A percentile compares a stretch with the other conserved stretches of the same genome.
Evolutionary conservation across 768 basidiomycete species (phyloP).

Genomic region (Boletus tomentosulus): DNA sequence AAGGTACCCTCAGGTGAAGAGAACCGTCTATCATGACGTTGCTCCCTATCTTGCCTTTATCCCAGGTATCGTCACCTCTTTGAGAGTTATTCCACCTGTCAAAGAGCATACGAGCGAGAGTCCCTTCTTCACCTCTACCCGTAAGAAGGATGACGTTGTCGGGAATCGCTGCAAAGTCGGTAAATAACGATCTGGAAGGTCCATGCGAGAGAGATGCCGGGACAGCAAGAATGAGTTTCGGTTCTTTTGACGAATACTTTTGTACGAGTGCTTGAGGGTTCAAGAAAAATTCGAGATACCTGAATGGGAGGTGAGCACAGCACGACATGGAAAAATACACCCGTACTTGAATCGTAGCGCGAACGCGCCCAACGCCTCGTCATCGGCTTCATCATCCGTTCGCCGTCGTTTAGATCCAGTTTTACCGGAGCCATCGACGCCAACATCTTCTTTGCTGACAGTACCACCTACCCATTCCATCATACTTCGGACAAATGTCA

Average conservation of each 20-base stretch:
- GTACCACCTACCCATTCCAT: conserved; percentile 99
- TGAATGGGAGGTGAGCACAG: conserved; percentile 29
- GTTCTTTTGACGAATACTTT: conserved; percentile 79
- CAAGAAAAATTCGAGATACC: conserved; percentile 89
- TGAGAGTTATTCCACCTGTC: conserved; percentile 85
- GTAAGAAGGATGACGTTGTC: conserved; percentile 90
- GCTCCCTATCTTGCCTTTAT: conserved; percentile 83
- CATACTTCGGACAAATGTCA: conserved; percentile 91
- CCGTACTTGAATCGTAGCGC: conserved; percentile 84
- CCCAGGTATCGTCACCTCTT: conserved; percentile 78
- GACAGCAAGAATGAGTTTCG: conserved; percentile 91
- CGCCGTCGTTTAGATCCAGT: conserved; percentile 51
- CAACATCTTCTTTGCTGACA: conserved; percentile 87
- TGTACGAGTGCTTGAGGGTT: conserved; percentile 76
- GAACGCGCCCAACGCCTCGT: conserved; percentile 80
- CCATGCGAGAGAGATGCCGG: conserved; percentile 93
- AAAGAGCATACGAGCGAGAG: conserved; percentile 74
- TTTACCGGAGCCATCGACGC: conserved; percentile 64
- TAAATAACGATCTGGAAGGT: conserved; percentile 81
- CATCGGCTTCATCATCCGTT: conserved; percentile 68
- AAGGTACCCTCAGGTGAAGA: conserved; percentile 60
- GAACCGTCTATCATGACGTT: conserved; percentile 78
- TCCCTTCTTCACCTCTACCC: conserved; percentile 70
- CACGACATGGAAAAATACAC: background rate
- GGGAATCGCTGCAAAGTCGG: conserved; percentile 76